phyloP scores from a whole-genome alignment of 306 rosid species.

The Vigna nakashimae region DNA sequence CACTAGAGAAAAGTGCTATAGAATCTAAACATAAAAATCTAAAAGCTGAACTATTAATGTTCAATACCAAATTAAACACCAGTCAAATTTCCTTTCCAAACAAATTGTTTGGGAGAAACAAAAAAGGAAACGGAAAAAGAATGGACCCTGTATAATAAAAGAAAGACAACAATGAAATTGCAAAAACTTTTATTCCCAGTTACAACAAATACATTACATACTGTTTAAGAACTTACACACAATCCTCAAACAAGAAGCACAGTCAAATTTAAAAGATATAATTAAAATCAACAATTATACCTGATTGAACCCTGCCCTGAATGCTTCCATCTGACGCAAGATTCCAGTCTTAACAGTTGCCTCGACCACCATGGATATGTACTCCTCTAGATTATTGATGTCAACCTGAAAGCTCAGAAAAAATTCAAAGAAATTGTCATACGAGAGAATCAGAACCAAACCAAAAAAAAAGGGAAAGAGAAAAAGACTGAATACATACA shows the following conservation, averaged over 20 bases:
- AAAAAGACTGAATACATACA: constrained; percentile 52
- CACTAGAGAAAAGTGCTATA: neutral
- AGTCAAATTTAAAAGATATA: neutral
- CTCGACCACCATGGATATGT: constrained; percentile 81
- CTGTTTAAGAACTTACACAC: neutral
- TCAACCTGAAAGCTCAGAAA: constrained; percentile 65
- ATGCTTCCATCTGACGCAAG: constrained; percentile 84
- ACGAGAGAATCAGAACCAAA: neutral
- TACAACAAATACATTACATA: neutral
- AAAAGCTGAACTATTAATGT: neutral
- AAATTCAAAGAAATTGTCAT: constrained; percentile 17
- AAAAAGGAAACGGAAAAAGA: neutral
- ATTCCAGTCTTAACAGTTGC: constrained; percentile 94
- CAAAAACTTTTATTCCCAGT: constrained; percentile 6
- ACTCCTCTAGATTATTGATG: constrained; percentile 88
- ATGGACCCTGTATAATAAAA: neutral
- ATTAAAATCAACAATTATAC: constrained; percentile 51
- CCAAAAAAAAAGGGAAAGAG: neutral
- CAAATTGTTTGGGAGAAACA: neutral
- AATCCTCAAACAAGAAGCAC: constrained; percentile 27
- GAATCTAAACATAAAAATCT: neutral
- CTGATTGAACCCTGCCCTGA: constrained; percentile 97
- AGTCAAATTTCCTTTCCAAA: constrained; percentile 5
- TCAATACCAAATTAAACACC: neutral
- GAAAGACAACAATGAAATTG: neutral